Evolutionary conservation across 116 monocot species (phyloP).

Genomic region (Zostera marina): DNA sequence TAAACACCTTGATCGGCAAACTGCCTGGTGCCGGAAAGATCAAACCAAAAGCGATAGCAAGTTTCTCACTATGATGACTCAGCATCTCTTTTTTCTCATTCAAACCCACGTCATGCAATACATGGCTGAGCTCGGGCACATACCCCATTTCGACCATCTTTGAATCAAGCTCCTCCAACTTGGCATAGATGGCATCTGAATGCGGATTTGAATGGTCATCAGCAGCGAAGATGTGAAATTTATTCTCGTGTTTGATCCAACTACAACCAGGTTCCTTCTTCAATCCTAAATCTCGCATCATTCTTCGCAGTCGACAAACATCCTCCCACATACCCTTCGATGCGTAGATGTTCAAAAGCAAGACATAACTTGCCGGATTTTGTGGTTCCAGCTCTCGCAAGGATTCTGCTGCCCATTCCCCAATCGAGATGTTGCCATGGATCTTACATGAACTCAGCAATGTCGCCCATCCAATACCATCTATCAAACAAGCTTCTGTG

Average conservation of each 20-base stretch:
- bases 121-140: slow-evolving; percentile 31
- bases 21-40: slow-evolving; percentile 35
- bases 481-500: slow-evolving; percentile 43
- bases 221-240: slow-evolving; percentile 52
- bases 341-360: slow-evolving; percentile 47
- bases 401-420: slow-evolving; percentile 61
- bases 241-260: slow-evolving; percentile 68
- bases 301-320: slow-evolving; percentile 33
- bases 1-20: slow-evolving; percentile 47
- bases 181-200: slow-evolving; percentile 39
- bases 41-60: slow-evolving; percentile 69
- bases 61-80: slow-evolving; percentile 60
- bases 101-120: slow-evolving; percentile 45
- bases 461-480: slow-evolving; percentile 61
- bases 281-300: slow-evolving; percentile 43
- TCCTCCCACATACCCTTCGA: slow-evolving; percentile 45
- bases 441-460: slow-evolving; percentile 57
- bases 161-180: slow-evolving; percentile 19
- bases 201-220: slow-evolving; percentile 52
- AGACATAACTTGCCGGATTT: slow-evolving; percentile 55
- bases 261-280: slow-evolving; percentile 73
- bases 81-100: slow-evolving; percentile 44
- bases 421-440: slow-evolving; percentile 46
- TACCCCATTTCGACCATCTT: slow-evolving; percentile 52
- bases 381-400: slow-evolving; percentile 37